Evolutionary conservation across 441 rosid genomes (phyloP), one percentile per base, ranked within the genome.

Genomic region (Omphalea diandra): DNA sequence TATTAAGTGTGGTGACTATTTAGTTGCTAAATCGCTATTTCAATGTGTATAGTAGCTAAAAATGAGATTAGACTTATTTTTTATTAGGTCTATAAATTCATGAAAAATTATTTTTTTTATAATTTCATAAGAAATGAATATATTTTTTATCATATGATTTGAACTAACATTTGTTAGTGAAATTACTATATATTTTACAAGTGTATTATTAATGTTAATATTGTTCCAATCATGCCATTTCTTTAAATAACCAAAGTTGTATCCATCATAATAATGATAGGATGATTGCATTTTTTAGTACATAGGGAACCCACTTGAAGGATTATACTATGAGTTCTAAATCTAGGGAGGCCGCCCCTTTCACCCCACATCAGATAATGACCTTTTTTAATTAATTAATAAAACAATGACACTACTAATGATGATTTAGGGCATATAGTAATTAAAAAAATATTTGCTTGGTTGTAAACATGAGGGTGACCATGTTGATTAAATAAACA

Each of bases 191-290:
- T n/a, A n/a, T n/a, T n/a, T n/a, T n/a, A n/a, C n/a, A n/a, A n/a
- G n/a, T n/a, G n/a, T n/a, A n/a, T n/a, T n/a, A n/a, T n/a, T n/a
- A n/a, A n/a, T n/a, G n/a, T n/a, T n/a, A n/a, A n/a, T n/a, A n/a
- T n/a, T n/a, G n/a, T n/a, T n/a, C n/a, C 35, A 65, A 81, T 74
- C 73, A 71, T 74, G 53, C 31, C 64, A 41, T 59, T 44, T 31
- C 74, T 78, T 77, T 62, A 65, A 79, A 69, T 72, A 56, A 74
- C 80, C 68, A 77, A 78, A 78, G 78, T 73, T 60, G 68, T 59
- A 27, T 24, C 58, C 73, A n/a, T 63, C 43, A 46, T 63, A 46
- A n/a, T 33, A 31, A 49, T 65, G 59, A 31, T 68, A 65, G 50
- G 27, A 66, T 69, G 61, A 64, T 56, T 18, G n/a, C 41, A 36